Conservation (phyloP, 345 rosid species). For the Populus ilicifolia region DNA sequence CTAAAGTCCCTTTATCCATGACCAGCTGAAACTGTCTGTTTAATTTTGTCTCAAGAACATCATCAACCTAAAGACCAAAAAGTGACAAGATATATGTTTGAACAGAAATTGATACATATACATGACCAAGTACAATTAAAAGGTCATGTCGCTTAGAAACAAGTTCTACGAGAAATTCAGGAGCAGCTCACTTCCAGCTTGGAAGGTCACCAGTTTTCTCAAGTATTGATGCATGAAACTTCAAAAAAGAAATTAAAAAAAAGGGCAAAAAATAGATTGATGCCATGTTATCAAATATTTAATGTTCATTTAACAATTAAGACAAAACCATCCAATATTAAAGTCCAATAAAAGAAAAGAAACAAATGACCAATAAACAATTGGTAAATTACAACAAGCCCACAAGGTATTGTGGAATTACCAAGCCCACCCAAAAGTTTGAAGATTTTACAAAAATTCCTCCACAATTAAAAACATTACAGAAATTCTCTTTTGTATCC, state of each 20-base stretch:
- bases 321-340: background rate
- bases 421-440: background rate
- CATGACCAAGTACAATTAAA: background rate
- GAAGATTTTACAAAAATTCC: background rate
- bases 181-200: background rate
- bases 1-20: constrained; percentile 95
- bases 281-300: background rate
- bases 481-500: too few species aligned
- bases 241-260: background rate
- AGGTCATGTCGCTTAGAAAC: background rate
- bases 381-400: background rate
- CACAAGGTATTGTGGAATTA: too few species aligned
- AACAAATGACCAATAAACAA: background rate
- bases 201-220: background rate
- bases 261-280: background rate
- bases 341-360: background rate
- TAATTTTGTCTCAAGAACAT: constrained; percentile 76
- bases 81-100: background rate
- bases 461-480: too few species aligned
- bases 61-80: constrained; percentile 62
- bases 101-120: background rate
- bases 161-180: background rate
- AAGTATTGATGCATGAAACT: background rate
- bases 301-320: background rate
- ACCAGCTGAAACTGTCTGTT: constrained; percentile 71